These are phyloP conservation scores for Hypoxylon sp. DNA, from an alignment of 2,329 filamentous ascomycete genomes.

Conservation along the genomic window DNA sequence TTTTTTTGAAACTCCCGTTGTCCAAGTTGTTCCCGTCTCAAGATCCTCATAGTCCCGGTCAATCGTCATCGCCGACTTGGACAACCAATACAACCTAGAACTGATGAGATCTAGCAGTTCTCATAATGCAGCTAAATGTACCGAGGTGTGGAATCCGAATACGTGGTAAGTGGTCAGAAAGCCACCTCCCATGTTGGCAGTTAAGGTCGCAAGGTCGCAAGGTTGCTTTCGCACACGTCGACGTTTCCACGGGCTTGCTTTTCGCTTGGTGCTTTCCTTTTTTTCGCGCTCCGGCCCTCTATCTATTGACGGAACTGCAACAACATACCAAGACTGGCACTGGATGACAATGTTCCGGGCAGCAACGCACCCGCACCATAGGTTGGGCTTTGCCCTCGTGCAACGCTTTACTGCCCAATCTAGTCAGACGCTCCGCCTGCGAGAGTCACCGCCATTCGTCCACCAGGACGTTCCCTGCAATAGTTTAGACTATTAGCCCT, in stretches of 20 bases:
- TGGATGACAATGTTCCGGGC: conserved; percentile 40
- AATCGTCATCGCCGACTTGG: conserved; percentile 9
- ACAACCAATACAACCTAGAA: neutral
- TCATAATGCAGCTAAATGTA: conserved; percentile 16
- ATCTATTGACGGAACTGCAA: conserved; percentile 26
- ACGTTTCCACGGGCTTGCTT: conserved; percentile 25
- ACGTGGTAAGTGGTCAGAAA: conserved; percentile 37
- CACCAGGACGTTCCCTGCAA: conserved; percentile 47
- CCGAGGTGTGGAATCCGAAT: conserved; percentile 34
- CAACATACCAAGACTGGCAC: conserved; percentile 21
- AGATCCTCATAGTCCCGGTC: too few species aligned
- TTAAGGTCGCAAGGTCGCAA: conserved; percentile 20
- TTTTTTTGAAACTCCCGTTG: conserved; percentile 1
- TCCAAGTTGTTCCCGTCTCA: conserved; percentile 11
- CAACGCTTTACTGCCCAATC: conserved; percentile 49
- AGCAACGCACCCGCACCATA: conserved; percentile 39
- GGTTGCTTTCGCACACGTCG: conserved; percentile 38
- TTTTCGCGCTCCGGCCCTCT: conserved; percentile 26
- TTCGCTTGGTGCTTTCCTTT: conserved; percentile 26
- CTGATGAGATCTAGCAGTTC: conserved; percentile 20
- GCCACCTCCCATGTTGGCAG: conserved; percentile 25
- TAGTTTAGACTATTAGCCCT: conserved; percentile 42
- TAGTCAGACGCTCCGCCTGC: conserved; percentile 44
- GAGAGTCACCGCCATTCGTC: conserved; percentile 48
- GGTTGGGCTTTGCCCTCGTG: conserved; percentile 44